Evolutionary conservation across 1,284 basidiomycete species (phyloP).

Genomic region (Coriolopsis trogii): DNA sequence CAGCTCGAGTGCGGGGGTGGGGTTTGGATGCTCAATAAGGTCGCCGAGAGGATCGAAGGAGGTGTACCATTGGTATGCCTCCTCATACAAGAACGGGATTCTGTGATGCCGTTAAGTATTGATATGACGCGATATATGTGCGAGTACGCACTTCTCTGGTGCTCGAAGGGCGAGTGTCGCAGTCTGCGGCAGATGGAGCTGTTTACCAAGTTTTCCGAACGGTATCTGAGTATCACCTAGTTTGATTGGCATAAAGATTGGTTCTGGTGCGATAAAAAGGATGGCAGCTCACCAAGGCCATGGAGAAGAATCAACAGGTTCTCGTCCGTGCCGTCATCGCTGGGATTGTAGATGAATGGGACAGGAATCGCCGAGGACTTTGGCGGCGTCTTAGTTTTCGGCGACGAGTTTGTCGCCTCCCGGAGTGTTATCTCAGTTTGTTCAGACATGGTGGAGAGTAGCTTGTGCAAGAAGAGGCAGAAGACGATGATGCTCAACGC

Average conservation of each 20-base stretch:
- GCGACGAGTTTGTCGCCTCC: conserved; percentile 21
- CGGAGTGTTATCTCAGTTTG: conserved; percentile 17
- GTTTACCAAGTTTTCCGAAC: conserved; percentile 74
- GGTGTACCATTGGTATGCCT: conserved; percentile 87
- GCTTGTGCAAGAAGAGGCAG: background rate
- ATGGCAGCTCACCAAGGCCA: conserved; percentile 68
- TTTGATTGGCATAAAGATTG: background rate
- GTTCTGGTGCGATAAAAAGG: background rate
- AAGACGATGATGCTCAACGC: background rate
- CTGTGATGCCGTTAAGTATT: conserved; percentile 36
- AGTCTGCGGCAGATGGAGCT: conserved; percentile 84
- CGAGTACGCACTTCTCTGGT: conserved; percentile 59
- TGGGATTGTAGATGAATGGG: conserved; percentile 66
- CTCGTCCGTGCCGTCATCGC: conserved; percentile 82
- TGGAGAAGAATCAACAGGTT: conserved; percentile 88
- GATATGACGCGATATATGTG: background rate
- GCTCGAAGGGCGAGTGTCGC: conserved; percentile 82
- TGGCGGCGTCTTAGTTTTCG: conserved; percentile 57
- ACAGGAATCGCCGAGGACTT: conserved; percentile 48
- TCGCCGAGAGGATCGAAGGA: conserved; percentile 84
- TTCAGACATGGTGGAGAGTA: conserved; percentile 5
- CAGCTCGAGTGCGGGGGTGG: conserved; percentile 63
- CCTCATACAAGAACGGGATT: conserved; percentile 81
- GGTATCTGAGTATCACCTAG: conserved; percentile 82
- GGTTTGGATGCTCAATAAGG: conserved; percentile 70